Evolutionary conservation across 371 early-diverging fungal genomes (phyloP).

Genomic region (Apophysomyces elegans): DNA sequence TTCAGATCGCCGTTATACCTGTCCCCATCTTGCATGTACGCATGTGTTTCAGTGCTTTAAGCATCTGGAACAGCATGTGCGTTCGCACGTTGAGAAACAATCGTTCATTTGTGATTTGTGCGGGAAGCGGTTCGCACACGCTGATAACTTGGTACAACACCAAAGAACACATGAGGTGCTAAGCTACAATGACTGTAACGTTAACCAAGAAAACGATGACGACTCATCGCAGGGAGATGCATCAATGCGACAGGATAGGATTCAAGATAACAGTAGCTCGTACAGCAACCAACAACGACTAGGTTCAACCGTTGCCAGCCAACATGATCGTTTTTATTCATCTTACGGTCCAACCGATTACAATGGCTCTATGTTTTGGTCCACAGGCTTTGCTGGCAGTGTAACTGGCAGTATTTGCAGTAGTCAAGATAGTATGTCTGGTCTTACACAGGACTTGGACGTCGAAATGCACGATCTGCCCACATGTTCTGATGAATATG

Average conservation of each 20-base stretch:
- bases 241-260: background rate
- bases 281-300: constrained; percentile 8
- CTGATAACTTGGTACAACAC: constrained; percentile 24
- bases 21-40: background rate
- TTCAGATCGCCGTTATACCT: background rate
- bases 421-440: constrained; percentile 38
- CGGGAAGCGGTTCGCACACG: constrained; percentile 23
- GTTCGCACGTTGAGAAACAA: background rate
- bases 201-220: constrained; percentile 17
- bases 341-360: constrained; percentile 21
- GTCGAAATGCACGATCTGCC: constrained; percentile 32
- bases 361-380: constrained; percentile 15
- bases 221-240: constrained; percentile 23
- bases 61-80: background rate
- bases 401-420: constrained; percentile 18
- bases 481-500: background rate
- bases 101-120: constrained; percentile 24
- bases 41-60: background rate
- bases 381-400: constrained; percentile 16
- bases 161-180: constrained; percentile 10
- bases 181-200: constrained; percentile 6
- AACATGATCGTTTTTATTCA: background rate
- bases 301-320: background rate
- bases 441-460: constrained; percentile 35
- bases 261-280: background rate